phyloP scores from a whole-genome alignment of 495 filamentous ascomycete genomes.

The Rostrohypoxylon terebratum region DNA sequence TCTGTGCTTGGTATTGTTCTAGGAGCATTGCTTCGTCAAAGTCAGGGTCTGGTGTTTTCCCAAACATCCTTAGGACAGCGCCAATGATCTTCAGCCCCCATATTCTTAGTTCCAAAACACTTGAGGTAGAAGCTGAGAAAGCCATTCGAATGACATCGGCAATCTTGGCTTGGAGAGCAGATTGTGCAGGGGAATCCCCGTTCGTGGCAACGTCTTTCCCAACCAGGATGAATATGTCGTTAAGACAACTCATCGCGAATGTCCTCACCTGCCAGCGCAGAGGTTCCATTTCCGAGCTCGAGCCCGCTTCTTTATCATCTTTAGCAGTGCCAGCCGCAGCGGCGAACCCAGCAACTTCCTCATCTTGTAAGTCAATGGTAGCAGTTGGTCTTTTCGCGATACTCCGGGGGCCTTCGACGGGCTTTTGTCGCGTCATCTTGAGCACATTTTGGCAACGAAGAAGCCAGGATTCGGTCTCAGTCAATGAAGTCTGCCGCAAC shows the following conservation, averaged over 20 bases:
- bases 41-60: constrained; percentile 93
- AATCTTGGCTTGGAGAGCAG: constrained; percentile 82
- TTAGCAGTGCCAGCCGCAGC: constrained; percentile 72
- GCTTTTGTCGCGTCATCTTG: constrained; percentile 81
- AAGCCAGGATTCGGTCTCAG: constrained; percentile 83
- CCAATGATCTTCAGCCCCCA: constrained; percentile 94
- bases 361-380: constrained; percentile 85
- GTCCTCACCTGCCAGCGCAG: constrained; percentile 96
- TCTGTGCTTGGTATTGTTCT: constrained; percentile 98
- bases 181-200: constrained; percentile 75
- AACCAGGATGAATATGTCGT: constrained; percentile 80
- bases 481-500: constrained; percentile 85
- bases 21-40: constrained; percentile 94
- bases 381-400: constrained; percentile 62
- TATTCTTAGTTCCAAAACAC: constrained; percentile 87
- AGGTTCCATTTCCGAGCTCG: constrained; percentile 81
- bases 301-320: constrained; percentile 69
- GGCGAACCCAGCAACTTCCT: constrained; percentile 96
- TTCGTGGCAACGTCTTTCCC: constrained; percentile 78
- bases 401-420: constrained; percentile 62
- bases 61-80: constrained; percentile 94
- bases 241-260: constrained; percentile 93
- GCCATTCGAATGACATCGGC: constrained; percentile 97
- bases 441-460: constrained; percentile 87
- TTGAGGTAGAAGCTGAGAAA: constrained; percentile 95